phyloP scores from a whole-genome alignment of 1,284 basidiomycete species.

The Fomes fomentarius region DNA sequence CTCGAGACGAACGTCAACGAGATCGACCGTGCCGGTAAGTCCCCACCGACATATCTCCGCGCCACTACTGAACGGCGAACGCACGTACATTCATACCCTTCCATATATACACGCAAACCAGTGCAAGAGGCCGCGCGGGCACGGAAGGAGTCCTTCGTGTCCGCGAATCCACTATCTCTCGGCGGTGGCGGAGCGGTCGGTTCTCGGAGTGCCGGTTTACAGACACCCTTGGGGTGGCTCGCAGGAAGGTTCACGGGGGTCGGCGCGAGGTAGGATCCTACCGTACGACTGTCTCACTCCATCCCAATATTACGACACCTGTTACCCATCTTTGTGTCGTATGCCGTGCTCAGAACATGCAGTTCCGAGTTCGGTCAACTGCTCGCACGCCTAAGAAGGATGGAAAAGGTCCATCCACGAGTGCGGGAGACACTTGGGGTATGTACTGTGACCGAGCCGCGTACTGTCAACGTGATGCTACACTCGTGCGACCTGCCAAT shows the following conservation, averaged over 20 bases:
- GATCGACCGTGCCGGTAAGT: slow-evolving; percentile 77
- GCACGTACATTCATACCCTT: neutral
- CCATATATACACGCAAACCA: slow-evolving; percentile 33
- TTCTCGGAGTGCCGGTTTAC: slow-evolving; percentile 60
- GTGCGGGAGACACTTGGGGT: neutral
- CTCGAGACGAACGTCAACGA: slow-evolving; percentile 98
- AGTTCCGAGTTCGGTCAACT: slow-evolving; percentile 12
- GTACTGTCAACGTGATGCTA: neutral
- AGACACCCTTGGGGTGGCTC: slow-evolving; percentile 79
- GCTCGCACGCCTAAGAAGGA: slow-evolving; percentile 14
- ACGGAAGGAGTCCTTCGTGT: slow-evolving; percentile 74
- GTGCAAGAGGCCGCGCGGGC: slow-evolving; percentile 70
- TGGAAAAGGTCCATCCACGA: slow-evolving; percentile 7
- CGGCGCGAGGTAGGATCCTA: slow-evolving; percentile 54
- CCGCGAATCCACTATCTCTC: slow-evolving; percentile 77
- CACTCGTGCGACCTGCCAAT: too few relatives aligned
- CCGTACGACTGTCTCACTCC: neutral
- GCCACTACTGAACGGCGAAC: slow-evolving; percentile 1
- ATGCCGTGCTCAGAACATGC: slow-evolving; percentile 1
- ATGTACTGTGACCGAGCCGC: neutral
- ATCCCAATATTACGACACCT: slow-evolving; percentile 3
- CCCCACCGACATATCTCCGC: slow-evolving; percentile 5
- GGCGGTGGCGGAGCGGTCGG: slow-evolving; percentile 60
- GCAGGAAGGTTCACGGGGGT: slow-evolving; percentile 73
- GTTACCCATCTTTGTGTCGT: neutral